phyloP scores from a whole-genome alignment of 768 basidiomycete genomes.

The Cyclocybe aegerita region DNA sequence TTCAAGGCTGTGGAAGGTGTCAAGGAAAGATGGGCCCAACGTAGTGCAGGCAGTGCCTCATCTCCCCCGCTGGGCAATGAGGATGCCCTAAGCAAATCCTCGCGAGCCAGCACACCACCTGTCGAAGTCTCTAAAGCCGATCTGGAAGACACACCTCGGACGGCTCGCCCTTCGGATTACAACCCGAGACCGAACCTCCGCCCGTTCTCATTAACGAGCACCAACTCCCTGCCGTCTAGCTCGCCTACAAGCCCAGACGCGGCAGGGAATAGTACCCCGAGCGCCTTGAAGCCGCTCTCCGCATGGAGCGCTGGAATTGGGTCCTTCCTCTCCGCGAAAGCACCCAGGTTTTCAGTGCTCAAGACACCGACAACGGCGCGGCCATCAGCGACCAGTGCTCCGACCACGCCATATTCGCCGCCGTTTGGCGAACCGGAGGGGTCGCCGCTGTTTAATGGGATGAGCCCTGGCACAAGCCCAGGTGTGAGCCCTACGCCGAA shows the following conservation, averaged over 20 bases:
- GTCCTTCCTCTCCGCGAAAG: constrained; percentile 29
- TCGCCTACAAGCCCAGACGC: constrained; percentile 17
- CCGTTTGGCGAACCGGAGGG: constrained; percentile 22
- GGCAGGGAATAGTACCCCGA: neutral
- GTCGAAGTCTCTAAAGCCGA: constrained; percentile 39
- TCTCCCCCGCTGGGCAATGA: constrained; percentile 17
- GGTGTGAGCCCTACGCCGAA: constrained; percentile 9
- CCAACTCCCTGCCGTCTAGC: constrained; percentile 19
- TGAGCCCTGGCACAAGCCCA: constrained; percentile 21
- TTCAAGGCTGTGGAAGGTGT: constrained; percentile 92
- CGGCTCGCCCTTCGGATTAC: constrained; percentile 19
- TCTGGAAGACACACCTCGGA: constrained; percentile 26
- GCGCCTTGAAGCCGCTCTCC: constrained; percentile 23
- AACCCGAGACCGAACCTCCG: constrained; percentile 14
- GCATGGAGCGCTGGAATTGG: constrained; percentile 33
- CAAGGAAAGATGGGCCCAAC: constrained; percentile 63
- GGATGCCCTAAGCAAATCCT: constrained; percentile 26
- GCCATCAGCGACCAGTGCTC: constrained; percentile 5
- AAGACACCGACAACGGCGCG: constrained; percentile 20
- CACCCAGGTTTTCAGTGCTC: constrained; percentile 25
- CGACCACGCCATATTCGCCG: constrained; percentile 6
- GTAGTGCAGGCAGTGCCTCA: constrained; percentile 15
- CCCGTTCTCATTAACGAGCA: constrained; percentile 28
- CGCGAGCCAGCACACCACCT: constrained; percentile 34
- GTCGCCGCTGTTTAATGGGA: constrained; percentile 25